Conservation (phyloP, 2,329 filamentous ascomycete genomes). For the Fusarium concolor region DNA sequence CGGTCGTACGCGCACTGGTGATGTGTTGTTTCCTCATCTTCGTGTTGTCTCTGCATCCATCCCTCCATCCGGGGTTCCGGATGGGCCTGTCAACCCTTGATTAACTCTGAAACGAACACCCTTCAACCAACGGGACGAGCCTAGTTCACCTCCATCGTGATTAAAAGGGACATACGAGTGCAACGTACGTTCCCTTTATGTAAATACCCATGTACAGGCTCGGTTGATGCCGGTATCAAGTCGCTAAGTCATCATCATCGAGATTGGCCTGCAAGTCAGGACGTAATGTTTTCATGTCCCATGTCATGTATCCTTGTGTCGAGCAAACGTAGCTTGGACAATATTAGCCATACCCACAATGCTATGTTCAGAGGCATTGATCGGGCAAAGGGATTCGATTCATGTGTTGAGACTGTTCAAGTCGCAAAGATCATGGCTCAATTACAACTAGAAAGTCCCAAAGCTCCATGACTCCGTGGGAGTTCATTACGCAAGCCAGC, state of each 20-base stretch:
- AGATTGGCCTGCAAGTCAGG: slow-evolving; percentile 22
- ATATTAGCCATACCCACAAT: neutral
- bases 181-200: slow-evolving; percentile 7
- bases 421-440: neutral
- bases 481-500: slow-evolving; percentile 6
- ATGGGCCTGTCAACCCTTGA: slow-evolving; percentile 19
- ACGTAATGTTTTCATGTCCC: slow-evolving; percentile 3
- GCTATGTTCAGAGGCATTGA: neutral
- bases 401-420: neutral
- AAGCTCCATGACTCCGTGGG: neutral
- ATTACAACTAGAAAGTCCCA: neutral
- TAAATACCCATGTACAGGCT: slow-evolving; percentile 23
- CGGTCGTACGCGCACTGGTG: slow-evolving; percentile 9
- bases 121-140: slow-evolving; percentile 16
- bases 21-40: slow-evolving; percentile 18
- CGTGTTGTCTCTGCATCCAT: neutral
- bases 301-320: slow-evolving; percentile 16
- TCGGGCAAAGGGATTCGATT: neutral
- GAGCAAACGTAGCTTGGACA: slow-evolving; percentile 5
- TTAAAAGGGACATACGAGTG: slow-evolving; percentile 2
- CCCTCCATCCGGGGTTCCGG: slow-evolving; percentile 11
- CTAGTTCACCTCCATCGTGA: slow-evolving; percentile 16
- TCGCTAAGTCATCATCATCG: slow-evolving; percentile 3
- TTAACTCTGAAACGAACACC: slow-evolving; percentile 32
- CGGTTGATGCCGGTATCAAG: slow-evolving; percentile 35